Percentiles rank a stretch among this genome's conserved stretches.
Evolutionary conservation across 2,329 filamentous ascomycete species (phyloP).

Genomic region (Pseudogymnoascus verrucosus): DNA sequence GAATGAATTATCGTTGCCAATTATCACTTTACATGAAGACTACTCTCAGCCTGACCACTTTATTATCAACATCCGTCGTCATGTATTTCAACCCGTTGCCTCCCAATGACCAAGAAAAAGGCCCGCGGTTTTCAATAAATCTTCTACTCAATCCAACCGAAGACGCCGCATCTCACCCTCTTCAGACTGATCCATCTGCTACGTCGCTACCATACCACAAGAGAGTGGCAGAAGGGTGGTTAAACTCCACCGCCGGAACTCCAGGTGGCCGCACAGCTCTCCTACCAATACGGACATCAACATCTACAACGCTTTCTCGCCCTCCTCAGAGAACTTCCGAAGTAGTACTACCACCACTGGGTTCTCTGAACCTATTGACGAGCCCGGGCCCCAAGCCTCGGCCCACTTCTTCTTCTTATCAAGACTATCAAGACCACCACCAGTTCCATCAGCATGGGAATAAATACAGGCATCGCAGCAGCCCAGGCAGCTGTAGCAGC

Average conservation of each 20-base stretch:
- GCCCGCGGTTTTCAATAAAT: neutral
- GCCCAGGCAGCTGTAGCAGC: neutral
- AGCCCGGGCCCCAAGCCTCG: neutral
- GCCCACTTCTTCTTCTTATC: too few species aligned
- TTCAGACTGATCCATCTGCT: neutral
- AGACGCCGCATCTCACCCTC: neutral
- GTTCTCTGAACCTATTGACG: neutral
- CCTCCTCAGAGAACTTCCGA: neutral
- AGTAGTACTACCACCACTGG: neutral
- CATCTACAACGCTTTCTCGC: too few species aligned
- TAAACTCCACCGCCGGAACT: too few species aligned
- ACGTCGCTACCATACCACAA: too few species aligned
- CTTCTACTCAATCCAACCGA: neutral
- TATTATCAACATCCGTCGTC: neutral
- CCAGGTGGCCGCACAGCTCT: too few species aligned
- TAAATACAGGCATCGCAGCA: neutral
- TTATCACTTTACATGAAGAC: neutral
- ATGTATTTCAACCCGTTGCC: neutral
- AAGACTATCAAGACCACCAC: neutral
- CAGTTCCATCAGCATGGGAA: neutral
- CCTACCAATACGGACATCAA: too few species aligned
- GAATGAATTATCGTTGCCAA: too few species aligned
- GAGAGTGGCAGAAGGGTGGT: too few species aligned
- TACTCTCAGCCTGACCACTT: neutral
- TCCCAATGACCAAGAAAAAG: neutral